Base-by-base conservation (phyloP, 768 basidiomycete species). In the Antrodiella citrinella region DNA sequence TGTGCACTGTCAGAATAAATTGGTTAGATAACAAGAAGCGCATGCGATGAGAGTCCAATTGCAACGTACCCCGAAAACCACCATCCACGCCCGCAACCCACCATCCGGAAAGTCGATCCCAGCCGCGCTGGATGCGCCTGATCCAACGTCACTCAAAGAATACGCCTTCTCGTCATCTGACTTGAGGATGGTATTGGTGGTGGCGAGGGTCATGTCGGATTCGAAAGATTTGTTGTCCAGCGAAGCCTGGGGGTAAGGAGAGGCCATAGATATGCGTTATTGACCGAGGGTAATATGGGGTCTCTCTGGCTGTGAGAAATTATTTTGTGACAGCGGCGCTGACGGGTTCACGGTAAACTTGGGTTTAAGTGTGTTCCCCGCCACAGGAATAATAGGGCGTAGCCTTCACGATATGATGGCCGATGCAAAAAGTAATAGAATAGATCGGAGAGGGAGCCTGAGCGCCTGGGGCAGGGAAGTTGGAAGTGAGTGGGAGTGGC, bases 1-100 rank as follows among this genome's bases (percentile, higher is more conserved):
- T 24, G 56, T 41, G 41, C 46, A 30, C 52, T 65, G 39, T 2
- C 21, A 13, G 43, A 50, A 3, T 46, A 22, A 43, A 23, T 9
- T 21, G 49, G 41, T 54, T 15, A 35, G 30, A 35, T 35, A 35
- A 7, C 30, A 49, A 43, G 19, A 2, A 43, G 22, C 21, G 13
- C 5, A 19, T 11, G 42, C 41, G 25, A 51, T n/a, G n/a, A n/a
- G 12, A 20, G 12, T 18, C n/a, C 64, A 19, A 23, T 25, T 9
- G 25, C 25, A 52, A 62, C 68, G 48, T 52, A 74, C 72, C 13
- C 73, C 72, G 19, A 62, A 41, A 7, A 73, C 68, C 20, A 71
- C 63, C 15, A 70, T 51, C 74, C 73, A 76, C 3, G 73, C 74
- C 44, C 64, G 60, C 25, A 71, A 51, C 2, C 74, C 74, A 25